These are phyloP conservation scores for Pinus albicaulis DNA, from an alignment of 75 land plant species.

Conservation along the genomic window DNA sequence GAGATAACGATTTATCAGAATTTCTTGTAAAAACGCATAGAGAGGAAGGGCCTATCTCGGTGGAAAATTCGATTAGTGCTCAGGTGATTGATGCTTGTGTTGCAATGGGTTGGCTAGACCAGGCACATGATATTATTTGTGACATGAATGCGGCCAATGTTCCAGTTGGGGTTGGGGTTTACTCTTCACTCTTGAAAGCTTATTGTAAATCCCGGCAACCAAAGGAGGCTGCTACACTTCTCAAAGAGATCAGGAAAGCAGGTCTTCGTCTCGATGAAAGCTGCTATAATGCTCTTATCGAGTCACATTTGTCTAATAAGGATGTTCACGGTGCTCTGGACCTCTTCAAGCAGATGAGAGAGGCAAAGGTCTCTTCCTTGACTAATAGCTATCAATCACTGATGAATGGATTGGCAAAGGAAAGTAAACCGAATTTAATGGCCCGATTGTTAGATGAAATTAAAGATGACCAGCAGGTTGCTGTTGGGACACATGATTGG, in stretches of 20 bases:
- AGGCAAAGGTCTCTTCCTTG: constrained; percentile 31
- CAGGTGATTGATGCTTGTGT: constrained; percentile 67
- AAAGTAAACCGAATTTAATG: constrained; percentile 47
- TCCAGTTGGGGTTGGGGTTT: constrained; percentile 40
- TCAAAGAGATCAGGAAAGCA: constrained; percentile 54
- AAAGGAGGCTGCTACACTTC: constrained; percentile 30
- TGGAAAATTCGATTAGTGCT: constrained; percentile 41
- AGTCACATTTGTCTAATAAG: constrained; percentile 29
- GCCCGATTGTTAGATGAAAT: constrained; percentile 54
- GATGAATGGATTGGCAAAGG: constrained; percentile 25
- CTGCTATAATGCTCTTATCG: constrained; percentile 55
- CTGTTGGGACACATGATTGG: constrained; percentile 65
- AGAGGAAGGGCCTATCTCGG: constrained; percentile 39
- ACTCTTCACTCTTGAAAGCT: constrained; percentile 58
- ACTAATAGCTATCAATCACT: constrained; percentile 11
- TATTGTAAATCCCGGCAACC: constrained; percentile 41
- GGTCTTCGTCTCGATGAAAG: constrained; percentile 68
- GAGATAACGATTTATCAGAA: constrained; percentile 41
- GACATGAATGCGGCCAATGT: constrained; percentile 57
- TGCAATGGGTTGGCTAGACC: constrained; percentile 54
- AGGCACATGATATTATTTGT: constrained; percentile 72
- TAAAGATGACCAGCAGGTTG: constrained; percentile 35
- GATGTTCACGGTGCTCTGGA: constrained; percentile 46
- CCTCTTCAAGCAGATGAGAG: constrained; percentile 70
- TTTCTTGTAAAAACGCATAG: constrained; percentile 56